phyloP scores from a whole-genome alignment of 2,329 filamentous ascomycete species.

The Chrysoporthe deuterocubensis region DNA sequence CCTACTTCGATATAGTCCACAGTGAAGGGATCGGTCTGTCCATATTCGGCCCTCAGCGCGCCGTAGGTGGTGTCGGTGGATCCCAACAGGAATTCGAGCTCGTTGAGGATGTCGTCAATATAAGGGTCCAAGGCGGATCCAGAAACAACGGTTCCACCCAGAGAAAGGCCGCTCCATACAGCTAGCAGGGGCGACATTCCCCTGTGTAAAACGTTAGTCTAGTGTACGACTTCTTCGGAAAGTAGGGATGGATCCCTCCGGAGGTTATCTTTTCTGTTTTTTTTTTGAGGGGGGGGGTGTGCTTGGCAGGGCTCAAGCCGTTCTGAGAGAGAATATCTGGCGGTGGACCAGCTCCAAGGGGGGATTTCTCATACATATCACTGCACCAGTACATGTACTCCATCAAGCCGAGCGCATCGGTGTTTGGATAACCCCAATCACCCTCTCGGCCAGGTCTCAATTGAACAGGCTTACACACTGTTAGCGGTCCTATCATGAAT shows the following conservation, averaged over 20 bases:
- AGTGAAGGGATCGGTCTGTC: constrained; percentile 53
- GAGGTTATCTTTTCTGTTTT: no score
- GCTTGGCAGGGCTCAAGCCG: no score
- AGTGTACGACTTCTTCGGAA: neutral
- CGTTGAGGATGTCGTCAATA: constrained; percentile 52
- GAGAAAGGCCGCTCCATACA: constrained; percentile 52
- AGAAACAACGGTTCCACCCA: constrained; percentile 45
- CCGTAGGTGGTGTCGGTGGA: constrained; percentile 48
- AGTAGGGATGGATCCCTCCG: neutral
- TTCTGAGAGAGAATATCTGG: neutral
- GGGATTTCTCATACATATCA: constrained; percentile 10
- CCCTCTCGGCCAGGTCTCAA: constrained; percentile 41
- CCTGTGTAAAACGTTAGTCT: neutral
- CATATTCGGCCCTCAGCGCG: constrained; percentile 49
- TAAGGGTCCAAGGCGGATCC: constrained; percentile 48
- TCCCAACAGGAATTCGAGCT: constrained; percentile 56
- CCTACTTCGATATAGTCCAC: constrained; percentile 57
- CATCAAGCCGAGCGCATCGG: constrained; percentile 54
- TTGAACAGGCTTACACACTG: constrained; percentile 35
- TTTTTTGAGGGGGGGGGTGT: no score
- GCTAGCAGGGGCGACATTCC: constrained; percentile 39
- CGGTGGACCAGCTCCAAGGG: neutral
- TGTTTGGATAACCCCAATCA: constrained; percentile 48
- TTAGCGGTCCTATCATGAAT: neutral
- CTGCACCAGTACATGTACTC: constrained; percentile 47